Base-by-base conservation (phyloP, 371 early-diverging fungal species). In the Mucor sp. region DNA sequence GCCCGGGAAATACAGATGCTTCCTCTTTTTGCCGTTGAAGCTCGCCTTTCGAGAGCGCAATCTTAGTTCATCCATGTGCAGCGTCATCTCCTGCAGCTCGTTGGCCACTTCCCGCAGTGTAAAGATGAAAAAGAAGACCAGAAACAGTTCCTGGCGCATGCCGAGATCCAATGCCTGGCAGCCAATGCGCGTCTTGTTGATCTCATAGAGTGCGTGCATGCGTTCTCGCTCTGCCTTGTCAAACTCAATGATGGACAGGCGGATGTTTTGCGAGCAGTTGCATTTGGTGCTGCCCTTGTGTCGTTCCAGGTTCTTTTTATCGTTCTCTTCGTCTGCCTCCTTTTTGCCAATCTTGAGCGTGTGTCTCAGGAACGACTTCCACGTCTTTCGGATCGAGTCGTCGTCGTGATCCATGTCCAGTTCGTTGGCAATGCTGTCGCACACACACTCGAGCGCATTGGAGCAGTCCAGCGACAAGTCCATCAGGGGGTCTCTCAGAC, bases 81-180 rank as follows among this genome's bases (percentile, higher is more conserved):
- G 14, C 0, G 82, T 79, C 69, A 88, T 74, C 7, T 75, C 79
- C 27, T 83, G 67, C 37, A 88, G 25, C 47, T 88, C 87, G 2
- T 80, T 84, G 3, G 89, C 86, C 6, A 83, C 80, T 61, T 89
- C 87, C 6, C 88, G 85, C 60, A 89, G 66, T 0, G 87, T 85
- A 63, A 87, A 87, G 14, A 87, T 74, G 47, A 87, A 89, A 64
- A 87, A 89, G 63, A 89, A 89, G 21, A 89, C 86, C 57, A 89
- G 70, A 58, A 87, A 89, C 3, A 87, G 61, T 44, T 89, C 88
- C 62, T 87, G 87, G 6, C 86, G 78, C 33, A 83, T 82, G 7
- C 86, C 85, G 0, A 87, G 68, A 63, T 87, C 86, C 57, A 88
- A 53, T 0, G 78, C 63, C 4, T 74, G 53, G 69, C 68, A 67